These are phyloP conservation scores for Pterocarpus macrocarpus DNA, from an alignment of 306 rosid species.

Conservation along the genomic window DNA sequence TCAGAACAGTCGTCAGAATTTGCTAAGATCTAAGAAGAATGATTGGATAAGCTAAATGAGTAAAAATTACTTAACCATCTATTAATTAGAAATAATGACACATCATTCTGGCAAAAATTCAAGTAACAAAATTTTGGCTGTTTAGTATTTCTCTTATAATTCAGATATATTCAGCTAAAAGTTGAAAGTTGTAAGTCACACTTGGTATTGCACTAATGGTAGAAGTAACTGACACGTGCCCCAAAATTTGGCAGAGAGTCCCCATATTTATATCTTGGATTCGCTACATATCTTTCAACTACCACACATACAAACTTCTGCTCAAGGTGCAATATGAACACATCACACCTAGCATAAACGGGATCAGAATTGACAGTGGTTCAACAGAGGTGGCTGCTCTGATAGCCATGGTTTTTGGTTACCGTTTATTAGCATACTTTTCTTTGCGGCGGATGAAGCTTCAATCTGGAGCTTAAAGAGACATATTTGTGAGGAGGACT, in stretches of 20 bases:
- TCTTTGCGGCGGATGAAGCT: constrained; percentile 80
- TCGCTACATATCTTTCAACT: constrained; percentile 90
- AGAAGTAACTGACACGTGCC: constrained; percentile 31
- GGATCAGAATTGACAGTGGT: constrained; percentile 69
- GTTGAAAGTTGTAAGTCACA: not conserved
- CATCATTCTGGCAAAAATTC: no score
- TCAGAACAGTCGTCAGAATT: no score
- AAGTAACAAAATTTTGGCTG: no score
- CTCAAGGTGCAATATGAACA: constrained; percentile 85
- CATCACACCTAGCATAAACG: constrained; percentile 61
- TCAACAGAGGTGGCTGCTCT: constrained; percentile 70
- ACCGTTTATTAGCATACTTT: constrained; percentile 90
- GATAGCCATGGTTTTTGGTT: constrained; percentile 89
- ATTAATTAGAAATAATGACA: no score
- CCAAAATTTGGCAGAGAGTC: constrained; percentile 69
- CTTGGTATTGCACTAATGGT: not conserved
- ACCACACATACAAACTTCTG: constrained; percentile 90
- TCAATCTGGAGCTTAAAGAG: constrained; percentile 46
- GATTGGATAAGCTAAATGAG: not conserved
- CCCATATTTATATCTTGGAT: constrained; percentile 91
- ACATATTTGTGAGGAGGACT: not conserved
- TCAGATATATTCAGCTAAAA: not conserved
- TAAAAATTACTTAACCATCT: no score
- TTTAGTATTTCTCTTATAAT: no score
- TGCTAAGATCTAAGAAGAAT: no score